Conservation (phyloP, 176 grass and related monocot genomes). For the Carex myosuroides region DNA sequence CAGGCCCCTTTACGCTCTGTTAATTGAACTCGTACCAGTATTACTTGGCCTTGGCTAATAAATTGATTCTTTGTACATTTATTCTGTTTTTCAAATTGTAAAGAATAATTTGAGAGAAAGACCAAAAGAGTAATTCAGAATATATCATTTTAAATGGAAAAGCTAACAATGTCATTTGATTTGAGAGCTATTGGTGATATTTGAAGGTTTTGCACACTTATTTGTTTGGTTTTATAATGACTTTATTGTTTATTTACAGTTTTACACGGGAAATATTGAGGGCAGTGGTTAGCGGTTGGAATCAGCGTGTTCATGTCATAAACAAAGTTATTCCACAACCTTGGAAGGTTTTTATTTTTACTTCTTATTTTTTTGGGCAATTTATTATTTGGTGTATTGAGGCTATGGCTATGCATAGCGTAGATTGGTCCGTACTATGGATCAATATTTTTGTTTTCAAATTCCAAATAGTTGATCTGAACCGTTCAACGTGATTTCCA, state of each 20-base stretch:
- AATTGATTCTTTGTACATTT: not conserved
- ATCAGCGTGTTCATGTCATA: conserved; percentile 70
- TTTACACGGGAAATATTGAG: conserved; percentile 66
- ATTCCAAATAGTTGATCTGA: no score
- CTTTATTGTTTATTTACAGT: conserved; percentile 31
- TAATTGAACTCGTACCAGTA: not conserved
- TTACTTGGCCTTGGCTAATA: not conserved
- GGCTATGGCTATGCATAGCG: no score
- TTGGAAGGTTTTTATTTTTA: conserved; percentile 67
- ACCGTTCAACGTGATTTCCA: no score
- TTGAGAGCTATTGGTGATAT: not conserved
- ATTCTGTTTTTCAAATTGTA: not conserved
- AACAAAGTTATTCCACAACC: conserved; percentile 82
- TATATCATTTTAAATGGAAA: not conserved
- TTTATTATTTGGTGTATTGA: not conserved
- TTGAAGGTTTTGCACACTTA: not conserved
- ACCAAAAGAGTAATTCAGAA: not conserved
- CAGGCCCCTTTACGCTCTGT: not conserved
- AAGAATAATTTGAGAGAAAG: not conserved
- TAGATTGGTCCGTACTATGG: no score
- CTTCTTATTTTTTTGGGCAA: not conserved
- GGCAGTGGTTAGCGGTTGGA: conserved; percentile 67
- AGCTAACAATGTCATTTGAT: not conserved
- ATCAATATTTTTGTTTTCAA: no score
- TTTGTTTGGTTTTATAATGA: conserved; percentile 23